A percentile compares a stretch with the other conserved stretches of the same genome.
phyloP scores from a whole-genome alignment of 192 early-diverging fungal genomes.

The Geosiphon pyriformis region DNA sequence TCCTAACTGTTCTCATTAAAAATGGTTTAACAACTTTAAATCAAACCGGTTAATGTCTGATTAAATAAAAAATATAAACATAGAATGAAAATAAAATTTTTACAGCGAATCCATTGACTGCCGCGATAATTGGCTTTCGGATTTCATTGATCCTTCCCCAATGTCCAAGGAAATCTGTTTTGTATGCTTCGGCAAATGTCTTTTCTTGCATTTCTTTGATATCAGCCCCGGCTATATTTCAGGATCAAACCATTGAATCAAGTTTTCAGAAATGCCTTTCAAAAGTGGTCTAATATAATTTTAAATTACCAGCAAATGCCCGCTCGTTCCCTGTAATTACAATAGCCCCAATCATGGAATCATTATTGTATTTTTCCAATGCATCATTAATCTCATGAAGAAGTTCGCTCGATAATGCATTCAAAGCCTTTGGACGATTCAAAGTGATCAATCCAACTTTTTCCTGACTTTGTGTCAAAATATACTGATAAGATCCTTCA shows the following conservation, averaged over 20 bases:
- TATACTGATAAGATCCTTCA: conserved; percentile 31
- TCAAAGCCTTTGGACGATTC: conserved; percentile 94
- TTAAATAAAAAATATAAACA: no score
- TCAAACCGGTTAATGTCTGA: no score
- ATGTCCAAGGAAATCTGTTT: conserved; percentile 85
- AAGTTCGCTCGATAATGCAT: conserved; percentile 89
- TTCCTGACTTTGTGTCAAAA: conserved; percentile 66
- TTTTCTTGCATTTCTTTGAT: conserved; percentile 98
- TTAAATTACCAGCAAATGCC: conserved; percentile 84
- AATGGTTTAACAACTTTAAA: no score
- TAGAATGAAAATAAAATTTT: no score
- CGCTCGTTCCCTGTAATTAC: conserved; percentile 94
- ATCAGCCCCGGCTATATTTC: conserved; percentile 81
- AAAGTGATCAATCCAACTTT: conserved; percentile 86
- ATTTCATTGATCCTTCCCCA: conserved; percentile 89
- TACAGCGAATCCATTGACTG: conserved; percentile 96
- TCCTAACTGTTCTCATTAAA: conserved; percentile 60
- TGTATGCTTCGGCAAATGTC: conserved; percentile 84
- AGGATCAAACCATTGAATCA: no score
- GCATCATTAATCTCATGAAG: conserved; percentile 91
- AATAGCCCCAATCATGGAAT: conserved; percentile 77
- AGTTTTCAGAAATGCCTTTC: no score
- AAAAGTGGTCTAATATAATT: no score
- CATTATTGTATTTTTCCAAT: conserved; percentile 68
- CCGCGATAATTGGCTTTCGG: conserved; percentile 95